A percentile compares a stretch with the other conserved stretches of the same genome.
These are phyloP conservation scores for Calycina herbarum DNA, from an alignment of 2,329 filamentous ascomycete species.

Conservation along the genomic window DNA sequence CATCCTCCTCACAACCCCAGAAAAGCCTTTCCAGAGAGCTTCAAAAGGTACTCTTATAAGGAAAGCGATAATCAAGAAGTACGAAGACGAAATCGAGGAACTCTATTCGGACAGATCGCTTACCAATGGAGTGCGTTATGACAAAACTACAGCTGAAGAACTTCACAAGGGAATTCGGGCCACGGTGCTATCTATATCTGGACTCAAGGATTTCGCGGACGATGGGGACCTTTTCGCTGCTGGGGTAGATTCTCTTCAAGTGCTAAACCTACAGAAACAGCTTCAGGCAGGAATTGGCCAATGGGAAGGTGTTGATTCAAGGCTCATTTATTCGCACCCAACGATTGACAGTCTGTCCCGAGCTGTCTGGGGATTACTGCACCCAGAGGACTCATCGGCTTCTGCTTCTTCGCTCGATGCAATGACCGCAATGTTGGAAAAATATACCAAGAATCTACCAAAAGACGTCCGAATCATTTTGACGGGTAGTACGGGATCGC, in stretches of 20 bases:
- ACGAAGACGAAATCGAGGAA: slow-evolving; percentile 18
- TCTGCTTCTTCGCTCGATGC: neutral
- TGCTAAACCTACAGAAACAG: too few species aligned
- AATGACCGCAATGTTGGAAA: neutral
- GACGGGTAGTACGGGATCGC: too few species aligned
- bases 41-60: slow-evolving; percentile 21
- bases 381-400: neutral
- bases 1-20: slow-evolving; percentile 14
- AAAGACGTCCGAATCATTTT: neutral
- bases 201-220: neutral
- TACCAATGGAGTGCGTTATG: too few species aligned
- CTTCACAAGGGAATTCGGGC: too few species aligned
- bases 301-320: neutral
- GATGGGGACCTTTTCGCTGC: neutral
- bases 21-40: slow-evolving; percentile 18
- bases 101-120: slow-evolving; percentile 8
- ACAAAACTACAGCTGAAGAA: too few species aligned
- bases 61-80: slow-evolving; percentile 10
- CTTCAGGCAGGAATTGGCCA: too few species aligned
- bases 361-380: neutral
- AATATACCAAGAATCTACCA: neutral
- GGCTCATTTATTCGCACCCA: neutral
- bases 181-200: neutral
- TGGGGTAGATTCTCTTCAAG: neutral
- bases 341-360: neutral